A percentile compares a stretch with the other conserved stretches of the same genome.
These are phyloP conservation scores for Trichoderma simmonsii DNA, from an alignment of 2,329 filamentous ascomycete species.

Conservation along the genomic window DNA sequence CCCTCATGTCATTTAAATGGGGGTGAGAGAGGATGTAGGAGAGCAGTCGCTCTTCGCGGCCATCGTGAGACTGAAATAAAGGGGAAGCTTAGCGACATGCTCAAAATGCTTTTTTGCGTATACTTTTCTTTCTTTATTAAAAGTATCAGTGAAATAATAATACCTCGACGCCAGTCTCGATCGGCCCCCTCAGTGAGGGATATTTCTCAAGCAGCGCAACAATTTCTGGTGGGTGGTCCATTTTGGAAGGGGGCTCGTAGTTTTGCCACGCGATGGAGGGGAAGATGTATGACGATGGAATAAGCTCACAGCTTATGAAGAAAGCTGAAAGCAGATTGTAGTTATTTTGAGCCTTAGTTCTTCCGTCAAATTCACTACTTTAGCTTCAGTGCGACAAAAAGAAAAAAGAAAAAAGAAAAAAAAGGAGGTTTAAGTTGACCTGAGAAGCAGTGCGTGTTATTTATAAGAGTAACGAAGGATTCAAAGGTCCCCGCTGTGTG, in stretches of 20 bases:
- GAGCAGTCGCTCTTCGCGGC: slow-evolving; percentile 6
- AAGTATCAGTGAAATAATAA: background rate
- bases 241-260: background rate
- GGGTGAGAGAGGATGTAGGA: slow-evolving; percentile 4
- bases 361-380: background rate
- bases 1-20: background rate
- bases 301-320: background rate
- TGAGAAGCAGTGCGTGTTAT: background rate
- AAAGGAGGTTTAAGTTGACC: background rate
- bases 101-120: background rate
- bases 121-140: no score
- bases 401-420: background rate
- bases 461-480: background rate
- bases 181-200: background rate
- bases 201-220: slow-evolving; percentile 1
- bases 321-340: background rate
- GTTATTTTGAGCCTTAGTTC: background rate
- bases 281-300: background rate
- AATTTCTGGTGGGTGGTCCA: slow-evolving; percentile 3
- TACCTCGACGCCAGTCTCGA: background rate
- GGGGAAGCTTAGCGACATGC: background rate
- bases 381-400: background rate
- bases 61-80: background rate
- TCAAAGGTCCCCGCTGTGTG: background rate
- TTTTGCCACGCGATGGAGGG: background rate